Conservation (phyloP, 345 rosid species). For the Arabis hirsuta region DNA sequence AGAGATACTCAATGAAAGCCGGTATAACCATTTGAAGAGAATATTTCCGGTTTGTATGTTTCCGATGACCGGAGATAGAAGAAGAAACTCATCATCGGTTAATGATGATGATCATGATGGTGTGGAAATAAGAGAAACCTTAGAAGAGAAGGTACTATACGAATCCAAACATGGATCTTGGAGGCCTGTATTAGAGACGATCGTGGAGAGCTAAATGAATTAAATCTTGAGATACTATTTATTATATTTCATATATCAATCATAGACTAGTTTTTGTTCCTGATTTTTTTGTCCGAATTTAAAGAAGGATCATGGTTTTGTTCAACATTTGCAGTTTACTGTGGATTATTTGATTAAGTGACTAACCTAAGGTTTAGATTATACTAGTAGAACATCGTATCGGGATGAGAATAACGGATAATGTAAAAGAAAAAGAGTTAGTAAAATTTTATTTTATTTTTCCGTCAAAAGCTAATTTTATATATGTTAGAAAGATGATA, state of each 20-base stretch:
- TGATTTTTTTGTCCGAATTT: conserved; percentile 30
- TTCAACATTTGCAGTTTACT: background rate
- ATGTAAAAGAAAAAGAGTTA: too few species aligned
- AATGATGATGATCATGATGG: conserved; percentile 19
- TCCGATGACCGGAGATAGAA: conserved; percentile 30
- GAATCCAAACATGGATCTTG: conserved; percentile 42
- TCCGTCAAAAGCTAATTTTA: too few species aligned
- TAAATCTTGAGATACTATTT: conserved; percentile 3
- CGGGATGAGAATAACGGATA: too few species aligned
- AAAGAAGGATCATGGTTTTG: conserved; percentile 27
- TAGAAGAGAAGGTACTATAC: conserved; percentile 37
- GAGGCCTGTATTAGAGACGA: conserved; percentile 47
- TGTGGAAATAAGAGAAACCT: conserved; percentile 33
- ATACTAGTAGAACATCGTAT: background rate
- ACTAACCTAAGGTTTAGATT: background rate
- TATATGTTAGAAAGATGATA: too few species aligned
- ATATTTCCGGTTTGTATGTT: conserved; percentile 45
- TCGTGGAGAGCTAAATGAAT: conserved; percentile 41
- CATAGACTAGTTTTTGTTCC: background rate
- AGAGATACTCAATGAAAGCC: conserved; percentile 33
- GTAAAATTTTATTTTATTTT: too few species aligned
- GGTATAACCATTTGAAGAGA: conserved; percentile 43
- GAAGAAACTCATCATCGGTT: conserved; percentile 33
- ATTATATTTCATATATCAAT: background rate
- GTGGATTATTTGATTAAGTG: background rate